phyloP scores from a whole-genome alignment of 257 asterid genomes.

The Solanum bulbocastanum region DNA sequence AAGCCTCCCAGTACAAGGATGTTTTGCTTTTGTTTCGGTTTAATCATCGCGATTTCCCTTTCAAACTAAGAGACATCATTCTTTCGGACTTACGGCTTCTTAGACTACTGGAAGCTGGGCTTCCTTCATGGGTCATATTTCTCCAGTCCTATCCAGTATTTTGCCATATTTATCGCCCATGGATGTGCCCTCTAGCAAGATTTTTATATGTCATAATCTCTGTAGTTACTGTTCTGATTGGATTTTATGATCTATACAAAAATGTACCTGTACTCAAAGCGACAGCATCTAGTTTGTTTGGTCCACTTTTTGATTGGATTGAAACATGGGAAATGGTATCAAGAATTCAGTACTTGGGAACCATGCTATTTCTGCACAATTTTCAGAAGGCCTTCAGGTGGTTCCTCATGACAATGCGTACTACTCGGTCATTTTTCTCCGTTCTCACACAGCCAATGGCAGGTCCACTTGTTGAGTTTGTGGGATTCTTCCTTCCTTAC shows the following conservation, averaged over 20 bases:
- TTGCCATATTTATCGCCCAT: constrained; percentile 88
- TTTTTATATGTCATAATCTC: constrained; percentile 65
- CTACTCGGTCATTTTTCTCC: constrained; percentile 47
- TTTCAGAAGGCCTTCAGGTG: constrained; percentile 86
- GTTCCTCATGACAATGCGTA: constrained; percentile 56
- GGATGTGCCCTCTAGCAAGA: constrained; percentile 98
- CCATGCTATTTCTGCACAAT: constrained; percentile 94
- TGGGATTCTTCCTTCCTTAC: constrained; percentile 63
- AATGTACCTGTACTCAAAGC: constrained; percentile 89
- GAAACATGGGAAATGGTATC: constrained; percentile 94
- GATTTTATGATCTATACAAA: constrained; percentile 89
- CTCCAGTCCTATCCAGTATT: constrained; percentile 94
- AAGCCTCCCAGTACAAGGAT: constrained; percentile 59
- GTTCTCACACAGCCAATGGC: constrained; percentile 51
- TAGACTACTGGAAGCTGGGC: constrained; percentile 86
- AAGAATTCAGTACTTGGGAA: constrained; percentile 83
- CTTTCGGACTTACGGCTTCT: constrained; percentile 70
- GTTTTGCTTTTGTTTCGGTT: constrained; percentile 65
- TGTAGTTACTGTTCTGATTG: constrained; percentile 80
- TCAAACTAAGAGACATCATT: constrained; percentile 57
- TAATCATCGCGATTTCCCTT: constrained; percentile 72
- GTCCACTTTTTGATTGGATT: constrained; percentile 97
- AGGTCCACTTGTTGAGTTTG: constrained; percentile 49
- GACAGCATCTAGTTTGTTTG: constrained; percentile 78
- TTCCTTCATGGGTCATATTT: constrained; percentile 96